phyloP scores from a whole-genome alignment of 345 rosid genomes.

The Leavenworthia alabamica region DNA sequence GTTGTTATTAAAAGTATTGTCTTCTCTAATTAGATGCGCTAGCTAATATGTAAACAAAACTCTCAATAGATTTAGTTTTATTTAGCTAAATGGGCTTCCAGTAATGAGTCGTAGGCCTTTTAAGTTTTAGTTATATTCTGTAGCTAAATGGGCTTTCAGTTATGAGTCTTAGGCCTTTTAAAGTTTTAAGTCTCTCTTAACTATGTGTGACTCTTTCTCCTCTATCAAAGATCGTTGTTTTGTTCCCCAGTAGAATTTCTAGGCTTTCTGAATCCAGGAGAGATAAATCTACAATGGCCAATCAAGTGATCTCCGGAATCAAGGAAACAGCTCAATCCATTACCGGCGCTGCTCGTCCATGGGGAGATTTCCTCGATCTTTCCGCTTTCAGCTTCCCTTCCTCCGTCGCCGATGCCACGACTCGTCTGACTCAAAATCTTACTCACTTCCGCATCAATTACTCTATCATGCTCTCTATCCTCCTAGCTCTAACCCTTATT shows the following conservation, averaged over 20 bases:
- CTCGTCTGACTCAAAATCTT: constrained; percentile 58
- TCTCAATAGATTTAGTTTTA: no score
- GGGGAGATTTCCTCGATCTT: constrained; percentile 47
- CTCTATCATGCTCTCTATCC: constrained; percentile 31
- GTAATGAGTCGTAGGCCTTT: no score
- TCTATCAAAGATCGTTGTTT: neutral
- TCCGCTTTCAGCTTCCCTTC: constrained; percentile 44
- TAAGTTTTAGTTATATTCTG: no score
- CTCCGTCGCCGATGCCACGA: constrained; percentile 45
- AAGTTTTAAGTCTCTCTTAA: neutral
- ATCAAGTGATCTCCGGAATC: constrained; percentile 36
- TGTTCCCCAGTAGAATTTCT: neutral
- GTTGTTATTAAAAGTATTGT: no score
- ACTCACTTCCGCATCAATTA: constrained; percentile 57
- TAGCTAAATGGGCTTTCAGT: neutral
- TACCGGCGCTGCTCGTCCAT: constrained; percentile 40
- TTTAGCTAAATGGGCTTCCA: no score
- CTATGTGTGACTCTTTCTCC: neutral
- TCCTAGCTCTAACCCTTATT: constrained; percentile 44
- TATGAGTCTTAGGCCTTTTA: neutral
- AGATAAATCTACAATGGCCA: constrained; percentile 17
- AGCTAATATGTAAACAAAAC: no score
- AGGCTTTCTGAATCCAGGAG: constrained; percentile 14
- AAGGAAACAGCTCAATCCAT: constrained; percentile 45
- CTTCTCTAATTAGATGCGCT: no score